Conservation (phyloP, 2,329 filamentous ascomycete species). For the Cercospora berteroae region DNA sequence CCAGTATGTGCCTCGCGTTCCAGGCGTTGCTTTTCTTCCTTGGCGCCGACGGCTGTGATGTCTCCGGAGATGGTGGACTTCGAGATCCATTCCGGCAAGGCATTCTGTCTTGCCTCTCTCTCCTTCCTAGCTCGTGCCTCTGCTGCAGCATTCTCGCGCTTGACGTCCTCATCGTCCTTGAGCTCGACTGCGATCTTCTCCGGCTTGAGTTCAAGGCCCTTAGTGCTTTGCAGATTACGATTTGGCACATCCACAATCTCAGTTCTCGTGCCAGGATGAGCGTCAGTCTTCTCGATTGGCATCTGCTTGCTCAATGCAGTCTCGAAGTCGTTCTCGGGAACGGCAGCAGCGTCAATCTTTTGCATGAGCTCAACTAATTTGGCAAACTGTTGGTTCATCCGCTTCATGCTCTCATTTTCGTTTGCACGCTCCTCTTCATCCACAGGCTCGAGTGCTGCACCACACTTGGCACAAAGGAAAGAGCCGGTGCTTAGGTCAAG, state of each 20-base stretch:
- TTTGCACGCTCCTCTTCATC: constrained; percentile 61
- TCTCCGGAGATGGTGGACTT: constrained; percentile 39
- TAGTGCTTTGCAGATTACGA: constrained; percentile 35
- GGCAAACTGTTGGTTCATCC: constrained; percentile 75
- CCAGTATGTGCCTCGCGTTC: constrained; percentile 40
- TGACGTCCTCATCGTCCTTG: constrained; percentile 38
- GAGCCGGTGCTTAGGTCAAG: constrained; percentile 54
- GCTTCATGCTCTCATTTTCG: constrained; percentile 63
- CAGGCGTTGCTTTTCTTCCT: constrained; percentile 41
- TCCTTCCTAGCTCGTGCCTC: constrained; percentile 34
- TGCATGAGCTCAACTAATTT: constrained; percentile 75
- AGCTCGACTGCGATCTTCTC: constrained; percentile 39
- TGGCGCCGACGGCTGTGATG: constrained; percentile 47
- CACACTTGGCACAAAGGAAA: constrained; percentile 82
- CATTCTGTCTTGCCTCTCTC: constrained; percentile 38
- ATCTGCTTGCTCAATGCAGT: constrained; percentile 62
- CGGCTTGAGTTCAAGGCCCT: constrained; percentile 37
- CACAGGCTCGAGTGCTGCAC: constrained; percentile 57
- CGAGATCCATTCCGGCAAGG: constrained; percentile 39
- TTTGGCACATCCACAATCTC: constrained; percentile 38
- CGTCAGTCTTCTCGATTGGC: constrained; percentile 65
- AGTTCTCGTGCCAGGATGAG: constrained; percentile 57
- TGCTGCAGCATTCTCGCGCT: constrained; percentile 34
- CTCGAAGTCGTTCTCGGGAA: constrained; percentile 73
- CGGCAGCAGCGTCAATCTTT: constrained; percentile 69